Base-by-base conservation (phyloP, 176 grass and related monocot genomes). In the Rhynchospora breviuscula region DNA sequence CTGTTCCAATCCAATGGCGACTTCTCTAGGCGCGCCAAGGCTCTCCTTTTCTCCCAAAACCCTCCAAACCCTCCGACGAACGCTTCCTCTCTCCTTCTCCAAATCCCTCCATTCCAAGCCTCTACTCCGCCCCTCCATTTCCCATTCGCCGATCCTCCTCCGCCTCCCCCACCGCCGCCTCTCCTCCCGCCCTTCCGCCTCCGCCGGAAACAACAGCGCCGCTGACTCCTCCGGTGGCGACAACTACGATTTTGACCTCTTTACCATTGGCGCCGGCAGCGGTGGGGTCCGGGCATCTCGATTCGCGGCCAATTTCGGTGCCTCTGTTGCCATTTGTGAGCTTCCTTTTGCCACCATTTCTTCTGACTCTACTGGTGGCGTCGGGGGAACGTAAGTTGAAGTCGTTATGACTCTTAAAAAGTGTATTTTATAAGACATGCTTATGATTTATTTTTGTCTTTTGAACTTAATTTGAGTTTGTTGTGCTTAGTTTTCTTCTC, bases 191-290 rank as follows among this genome's bases (percentile, higher is more conserved):
- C 54, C 79, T 76, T 15, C 88, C 82, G 19, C 40, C 64, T 63
- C 84, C 5, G 60, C 46, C 6, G 35, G 52, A 3, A 79, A 87
- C 4, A 95, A 85, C 75, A 91, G 86, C 4, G n/a, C 76, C 1
- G 33, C 87, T 4, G 47, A 14, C 31, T 21, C 40, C 45, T 63
- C 86, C 59, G 68, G 77, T 0, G 83, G 80, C 0, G 61, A 81
- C 63, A 88, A 83, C 72, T 93, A 92, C 58, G 92, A 95, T 81
- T 95, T 87, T 68, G 95, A 98, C 86, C 92, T 98, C 56, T 95
- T 98, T 80, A 95, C 95, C 54, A 88, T 98, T 66, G 95, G 95
- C 40, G 95, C 95, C 31, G 92, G 95, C 49, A 98, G 95, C 79
- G 92, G 95, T 78, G 92, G 92, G 17, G 95, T 98, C 31, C 89